Conservation (phyloP, 495 filamentous ascomycete species). For the Articulospora tetracladia region DNA sequence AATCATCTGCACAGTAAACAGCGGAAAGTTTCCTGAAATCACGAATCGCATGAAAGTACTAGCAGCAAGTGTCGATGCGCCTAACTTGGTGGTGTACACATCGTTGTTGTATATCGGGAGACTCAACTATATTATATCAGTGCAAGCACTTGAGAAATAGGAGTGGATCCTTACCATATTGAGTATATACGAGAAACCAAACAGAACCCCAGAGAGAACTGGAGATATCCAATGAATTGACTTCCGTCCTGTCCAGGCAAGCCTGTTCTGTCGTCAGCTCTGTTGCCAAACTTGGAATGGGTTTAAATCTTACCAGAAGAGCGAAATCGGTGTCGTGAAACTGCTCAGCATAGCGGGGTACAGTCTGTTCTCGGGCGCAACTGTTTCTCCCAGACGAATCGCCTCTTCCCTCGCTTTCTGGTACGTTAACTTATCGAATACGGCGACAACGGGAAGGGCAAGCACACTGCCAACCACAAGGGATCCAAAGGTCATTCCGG, state of each 20-base stretch:
- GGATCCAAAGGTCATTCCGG: slow-evolving; percentile 55
- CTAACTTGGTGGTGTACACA: slow-evolving; percentile 50
- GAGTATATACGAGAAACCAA: slow-evolving; percentile 31
- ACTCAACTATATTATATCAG: not conserved
- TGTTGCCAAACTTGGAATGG: not conserved
- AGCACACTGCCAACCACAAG: slow-evolving; percentile 52
- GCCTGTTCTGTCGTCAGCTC: slow-evolving; percentile 9
- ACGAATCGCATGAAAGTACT: slow-evolving; percentile 60
- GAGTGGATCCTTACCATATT: not conserved
- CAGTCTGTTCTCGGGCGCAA: slow-evolving; percentile 49
- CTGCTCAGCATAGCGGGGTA: slow-evolving; percentile 61
- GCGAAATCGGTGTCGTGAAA: slow-evolving; percentile 45
- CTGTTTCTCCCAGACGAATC: not conserved
- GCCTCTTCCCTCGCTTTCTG: slow-evolving; percentile 17
- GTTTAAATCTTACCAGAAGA: slow-evolving; percentile 29
- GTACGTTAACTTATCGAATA: slow-evolving; percentile 40
- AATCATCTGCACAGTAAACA: slow-evolving; percentile 50
- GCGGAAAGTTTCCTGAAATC: slow-evolving; percentile 59
- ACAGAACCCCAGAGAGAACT: slow-evolving; percentile 49
- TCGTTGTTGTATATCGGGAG: slow-evolving; percentile 49
- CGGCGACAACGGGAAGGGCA: slow-evolving; percentile 35
- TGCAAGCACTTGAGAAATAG: not conserved
- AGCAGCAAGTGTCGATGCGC: slow-evolving; percentile 57
- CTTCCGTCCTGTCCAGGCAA: slow-evolving; percentile 38
- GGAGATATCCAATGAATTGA: slow-evolving; percentile 40